Percentiles rank a stretch among this genome's conserved stretches.
These are phyloP conservation scores for Lachancea meyersii DNA, from an alignment of 805 yeast species.

Conservation along the genomic window DNA sequence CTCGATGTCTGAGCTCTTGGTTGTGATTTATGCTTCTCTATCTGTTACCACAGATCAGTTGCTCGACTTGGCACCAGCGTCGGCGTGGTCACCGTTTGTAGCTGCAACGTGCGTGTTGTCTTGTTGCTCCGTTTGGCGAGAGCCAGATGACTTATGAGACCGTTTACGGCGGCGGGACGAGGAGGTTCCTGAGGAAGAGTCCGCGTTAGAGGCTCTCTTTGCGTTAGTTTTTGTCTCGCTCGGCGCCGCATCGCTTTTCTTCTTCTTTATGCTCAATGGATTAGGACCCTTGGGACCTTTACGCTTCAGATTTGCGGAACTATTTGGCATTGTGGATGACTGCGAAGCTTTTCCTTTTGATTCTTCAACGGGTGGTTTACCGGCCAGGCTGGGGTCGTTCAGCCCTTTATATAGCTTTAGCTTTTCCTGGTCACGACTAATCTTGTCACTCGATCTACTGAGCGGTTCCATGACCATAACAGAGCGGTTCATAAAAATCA, in stretches of 20 bases:
- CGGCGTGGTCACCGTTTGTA: no score
- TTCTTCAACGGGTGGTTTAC: constrained; percentile 31
- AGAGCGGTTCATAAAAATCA: constrained; percentile 78
- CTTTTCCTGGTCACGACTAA: constrained; percentile 48
- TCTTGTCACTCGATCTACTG: constrained; percentile 57
- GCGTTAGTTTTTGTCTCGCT: background rate
- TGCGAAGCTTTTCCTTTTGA: background rate
- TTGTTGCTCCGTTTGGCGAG: background rate
- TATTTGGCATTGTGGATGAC: constrained; percentile 1
- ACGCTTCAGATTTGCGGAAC: constrained; percentile 39
- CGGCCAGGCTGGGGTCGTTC: constrained; percentile 54
- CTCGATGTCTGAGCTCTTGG: no score
- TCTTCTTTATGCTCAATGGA: constrained; percentile 84
- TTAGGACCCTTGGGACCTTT: constrained; percentile 80
- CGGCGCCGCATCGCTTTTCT: constrained; percentile 32
- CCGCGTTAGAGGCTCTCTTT: background rate
- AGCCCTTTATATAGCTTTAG: constrained; percentile 72
- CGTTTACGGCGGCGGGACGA: constrained; percentile 2
- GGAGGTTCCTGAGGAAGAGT: background rate
- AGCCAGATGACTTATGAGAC: constrained; percentile 1
- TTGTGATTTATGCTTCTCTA: no score
- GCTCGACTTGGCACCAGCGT: no score
- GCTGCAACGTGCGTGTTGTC: no score
- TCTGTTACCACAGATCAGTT: no score
- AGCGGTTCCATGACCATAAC: constrained; percentile 96